Conservation (phyloP, 2,329 filamentous ascomycete genomes). For the Ceratocystis eucalypticola region DNA sequence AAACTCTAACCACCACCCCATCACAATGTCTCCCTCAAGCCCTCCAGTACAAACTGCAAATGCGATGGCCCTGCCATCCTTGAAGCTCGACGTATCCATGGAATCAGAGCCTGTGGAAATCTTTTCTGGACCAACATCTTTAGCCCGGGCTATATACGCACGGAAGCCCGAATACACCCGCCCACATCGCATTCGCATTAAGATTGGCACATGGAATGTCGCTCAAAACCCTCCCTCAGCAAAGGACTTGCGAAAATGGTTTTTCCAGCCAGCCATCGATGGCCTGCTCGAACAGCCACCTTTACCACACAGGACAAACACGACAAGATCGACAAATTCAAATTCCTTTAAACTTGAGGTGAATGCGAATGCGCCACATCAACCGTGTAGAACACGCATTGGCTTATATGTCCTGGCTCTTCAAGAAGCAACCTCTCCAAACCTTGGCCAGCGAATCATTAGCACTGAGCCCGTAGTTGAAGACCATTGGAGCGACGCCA, state of each 20-base stretch:
- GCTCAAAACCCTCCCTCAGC: slow-evolving; percentile 73
- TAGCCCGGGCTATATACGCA: slow-evolving; percentile 54
- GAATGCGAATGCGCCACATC: slow-evolving; percentile 7
- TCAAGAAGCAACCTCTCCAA: slow-evolving; percentile 84
- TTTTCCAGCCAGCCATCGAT: slow-evolving; percentile 40
- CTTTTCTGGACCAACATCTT: slow-evolving; percentile 39
- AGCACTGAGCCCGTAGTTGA: slow-evolving; percentile 56
- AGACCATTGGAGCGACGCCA: slow-evolving; percentile 66
- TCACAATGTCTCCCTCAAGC: not conserved
- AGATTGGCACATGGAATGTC: slow-evolving; percentile 92
- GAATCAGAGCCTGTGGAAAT: slow-evolving; percentile 33
- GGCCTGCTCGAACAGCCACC: slow-evolving; percentile 20
- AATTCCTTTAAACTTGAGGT: slow-evolving; percentile 17
- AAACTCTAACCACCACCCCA: not conserved
- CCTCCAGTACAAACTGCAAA: not conserved
- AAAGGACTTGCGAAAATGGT: slow-evolving; percentile 80
- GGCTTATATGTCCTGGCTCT: slow-evolving; percentile 81
- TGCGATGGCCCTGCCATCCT: not conserved
- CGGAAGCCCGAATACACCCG: slow-evolving; percentile 68
- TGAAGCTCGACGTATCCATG: slow-evolving; percentile 6
- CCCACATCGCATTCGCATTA: slow-evolving; percentile 62
- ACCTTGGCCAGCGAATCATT: slow-evolving; percentile 64
- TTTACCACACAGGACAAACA: slow-evolving; percentile 8
- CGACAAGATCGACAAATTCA: slow-evolving; percentile 6
- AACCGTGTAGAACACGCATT: slow-evolving; percentile 30